phyloP scores from a whole-genome alignment of 371 early-diverging fungal species.

The Conidiobolus incongruus region DNA sequence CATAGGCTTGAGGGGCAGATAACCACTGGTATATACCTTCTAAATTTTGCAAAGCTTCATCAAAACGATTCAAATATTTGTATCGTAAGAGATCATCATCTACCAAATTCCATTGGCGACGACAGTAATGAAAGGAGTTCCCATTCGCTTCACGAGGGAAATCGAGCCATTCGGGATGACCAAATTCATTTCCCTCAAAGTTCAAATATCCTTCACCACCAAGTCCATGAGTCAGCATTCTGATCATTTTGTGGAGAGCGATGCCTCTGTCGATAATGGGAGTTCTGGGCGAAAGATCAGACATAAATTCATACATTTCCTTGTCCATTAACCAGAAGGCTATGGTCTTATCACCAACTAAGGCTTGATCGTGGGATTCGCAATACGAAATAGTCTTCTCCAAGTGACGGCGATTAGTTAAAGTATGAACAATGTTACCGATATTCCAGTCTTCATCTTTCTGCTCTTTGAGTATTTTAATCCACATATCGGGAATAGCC shows the following conservation, averaged over 20 bases:
- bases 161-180: constrained; percentile 96
- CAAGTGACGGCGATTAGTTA: constrained; percentile 70
- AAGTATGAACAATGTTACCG: constrained; percentile 56
- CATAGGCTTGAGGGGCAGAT: constrained; percentile 36
- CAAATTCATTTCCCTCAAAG: constrained; percentile 94
- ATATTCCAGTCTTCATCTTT: constrained; percentile 90
- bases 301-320: constrained; percentile 94
- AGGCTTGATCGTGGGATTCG: constrained; percentile 92
- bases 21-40: constrained; percentile 54
- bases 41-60: constrained; percentile 52
- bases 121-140: constrained; percentile 79
- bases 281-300: constrained; percentile 49
- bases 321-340: constrained; percentile 98
- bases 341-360: constrained; percentile 92
- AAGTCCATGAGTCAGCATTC: constrained; percentile 64
- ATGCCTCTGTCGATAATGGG: constrained; percentile 85
- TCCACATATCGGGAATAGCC: constrained; percentile 99
- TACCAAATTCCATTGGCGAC: constrained; percentile 81
- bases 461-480: constrained; percentile 76
- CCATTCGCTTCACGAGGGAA: constrained; percentile 87
- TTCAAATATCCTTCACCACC: constrained; percentile 92
- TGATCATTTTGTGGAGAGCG: constrained; percentile 87
- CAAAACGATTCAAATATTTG: constrained; percentile 77
- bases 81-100: constrained; percentile 72
- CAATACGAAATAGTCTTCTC: constrained; percentile 83